phyloP scores from a whole-genome alignment of 805 yeast genomes.

The Candida sphagnicola region DNA sequence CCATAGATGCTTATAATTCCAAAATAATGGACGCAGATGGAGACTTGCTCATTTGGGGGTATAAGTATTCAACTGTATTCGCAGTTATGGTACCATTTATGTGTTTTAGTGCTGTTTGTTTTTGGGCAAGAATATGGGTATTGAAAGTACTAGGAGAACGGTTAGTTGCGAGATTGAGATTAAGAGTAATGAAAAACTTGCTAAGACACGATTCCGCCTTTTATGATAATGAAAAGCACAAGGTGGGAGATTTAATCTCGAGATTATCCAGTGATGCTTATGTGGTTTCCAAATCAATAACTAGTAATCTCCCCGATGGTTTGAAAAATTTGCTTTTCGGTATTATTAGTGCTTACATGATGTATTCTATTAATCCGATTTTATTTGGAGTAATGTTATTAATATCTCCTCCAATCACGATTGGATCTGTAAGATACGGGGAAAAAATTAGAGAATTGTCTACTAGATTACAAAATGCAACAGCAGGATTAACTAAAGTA shows the following conservation, averaged over 20 bases:
- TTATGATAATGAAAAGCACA: constrained; percentile 40
- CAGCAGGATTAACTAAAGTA: constrained; percentile 42
- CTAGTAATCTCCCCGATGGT: constrained; percentile 43
- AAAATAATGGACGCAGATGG: constrained; percentile 35
- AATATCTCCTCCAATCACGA: constrained; percentile 43
- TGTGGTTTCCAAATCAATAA: constrained; percentile 41
- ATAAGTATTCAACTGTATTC: constrained; percentile 38
- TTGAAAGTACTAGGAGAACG: constrained; percentile 39
- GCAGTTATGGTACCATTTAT: constrained; percentile 42
- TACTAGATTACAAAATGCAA: constrained; percentile 39
- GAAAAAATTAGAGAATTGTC: constrained; percentile 39
- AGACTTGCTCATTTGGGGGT: constrained; percentile 40
- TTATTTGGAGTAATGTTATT: constrained; percentile 41
- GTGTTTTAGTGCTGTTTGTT: constrained; percentile 39
- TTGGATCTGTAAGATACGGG: constrained; percentile 44
- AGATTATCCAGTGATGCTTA: constrained; percentile 44
- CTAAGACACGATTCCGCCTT: constrained; percentile 40
- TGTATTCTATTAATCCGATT: constrained; percentile 40
- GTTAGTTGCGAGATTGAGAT: constrained; percentile 39
- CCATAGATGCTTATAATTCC: constrained; percentile 39
- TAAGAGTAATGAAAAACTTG: constrained; percentile 38
- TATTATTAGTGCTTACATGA: constrained; percentile 39
- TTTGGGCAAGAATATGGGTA: constrained; percentile 46
- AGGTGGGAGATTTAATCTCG: constrained; percentile 44
- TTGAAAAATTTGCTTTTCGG: constrained; percentile 41